Evolutionary conservation across 1,139 yeast species (phyloP).

Genomic region (Blastobotrys capitulatus): DNA sequence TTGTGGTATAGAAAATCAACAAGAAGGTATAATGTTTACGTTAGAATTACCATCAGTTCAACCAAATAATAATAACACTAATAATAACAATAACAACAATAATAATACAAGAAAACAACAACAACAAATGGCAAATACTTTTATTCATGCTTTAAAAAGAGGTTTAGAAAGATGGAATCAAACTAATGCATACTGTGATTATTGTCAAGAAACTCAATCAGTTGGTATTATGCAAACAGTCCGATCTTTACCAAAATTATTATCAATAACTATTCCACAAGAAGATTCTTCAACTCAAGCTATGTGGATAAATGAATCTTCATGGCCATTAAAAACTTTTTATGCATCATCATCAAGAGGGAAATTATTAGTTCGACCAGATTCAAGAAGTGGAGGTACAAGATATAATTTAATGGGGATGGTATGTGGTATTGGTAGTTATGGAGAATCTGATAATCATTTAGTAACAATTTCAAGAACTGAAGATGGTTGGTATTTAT

Average conservation of each 20-base stretch:
- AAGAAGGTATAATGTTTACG: conserved; percentile 1
- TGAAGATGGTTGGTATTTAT: conserved; percentile 58
- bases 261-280: conserved; percentile 43
- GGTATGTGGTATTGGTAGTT: conserved; percentile 34
- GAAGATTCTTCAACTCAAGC: conserved; percentile 8
- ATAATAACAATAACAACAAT: too few species aligned
- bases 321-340: conserved; percentile 24
- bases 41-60: conserved; percentile 6
- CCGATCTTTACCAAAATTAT: conserved; percentile 56
- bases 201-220: conserved; percentile 45
- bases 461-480: conserved; percentile 42
- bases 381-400: conserved; percentile 12
- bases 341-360: conserved; percentile 14
- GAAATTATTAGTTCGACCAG: conserved; percentile 12
- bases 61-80: not conserved
- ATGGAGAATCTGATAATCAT: conserved; percentile 30
- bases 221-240: conserved; percentile 36
- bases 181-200: conserved; percentile 47
- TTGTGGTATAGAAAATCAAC: conserved; percentile 19
- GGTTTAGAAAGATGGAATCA: conserved; percentile 42
- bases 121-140: not conserved
- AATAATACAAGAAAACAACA: conserved; percentile 1
- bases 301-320: conserved; percentile 6
- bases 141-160: conserved; percentile 5
- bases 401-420: conserved; percentile 34